These are phyloP conservation scores for Hypoxylon sp. DNA, from an alignment of 2,329 filamentous ascomycete genomes.

Conservation along the genomic window DNA sequence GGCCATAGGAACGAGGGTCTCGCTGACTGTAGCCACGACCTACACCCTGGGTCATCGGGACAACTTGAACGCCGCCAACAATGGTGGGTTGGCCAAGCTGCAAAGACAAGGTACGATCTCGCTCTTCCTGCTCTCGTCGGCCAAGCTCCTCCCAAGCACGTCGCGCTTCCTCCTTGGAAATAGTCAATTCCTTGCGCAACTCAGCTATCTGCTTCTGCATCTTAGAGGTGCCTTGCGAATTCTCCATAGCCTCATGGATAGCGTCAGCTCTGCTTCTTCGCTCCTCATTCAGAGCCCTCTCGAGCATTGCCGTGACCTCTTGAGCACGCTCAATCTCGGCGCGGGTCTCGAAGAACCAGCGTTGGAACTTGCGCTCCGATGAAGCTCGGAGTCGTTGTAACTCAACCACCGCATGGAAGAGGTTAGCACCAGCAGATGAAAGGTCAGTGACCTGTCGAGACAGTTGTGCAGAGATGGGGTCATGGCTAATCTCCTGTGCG, in stretches of 20 bases:
- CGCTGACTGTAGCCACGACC: conserved; percentile 67
- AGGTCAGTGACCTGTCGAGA: conserved; percentile 95
- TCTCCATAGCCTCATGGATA: conserved; percentile 74
- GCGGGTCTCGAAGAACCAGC: conserved; percentile 97
- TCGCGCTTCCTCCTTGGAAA: conserved; percentile 95
- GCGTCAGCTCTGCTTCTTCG: conserved; percentile 78
- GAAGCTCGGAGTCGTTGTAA: conserved; percentile 93
- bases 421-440: conserved; percentile 95
- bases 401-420: conserved; percentile 98
- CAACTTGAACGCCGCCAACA: conserved; percentile 93
- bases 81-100: conserved; percentile 89
- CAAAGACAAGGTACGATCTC: conserved; percentile 87
- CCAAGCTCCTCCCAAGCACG: conserved; percentile 98
- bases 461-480: conserved; percentile 88
- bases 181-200: conserved; percentile 92
- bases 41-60: conserved; percentile 86
- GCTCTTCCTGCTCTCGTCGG: conserved; percentile 91
- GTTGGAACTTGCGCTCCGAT: conserved; percentile 96
- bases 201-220: conserved; percentile 86
- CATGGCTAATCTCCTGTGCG: conserved; percentile 84
- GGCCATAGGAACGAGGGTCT: conserved; percentile 56
- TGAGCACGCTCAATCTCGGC: conserved; percentile 87
- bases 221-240: conserved; percentile 77
- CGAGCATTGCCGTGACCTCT: conserved; percentile 86
- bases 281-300: conserved; percentile 81